A percentile compares a stretch with the other conserved stretches of the same genome.
These are phyloP conservation scores for Diaporthe citrichinensis DNA, from an alignment of 2,329 filamentous ascomycete genomes.

Conservation along the genomic window DNA sequence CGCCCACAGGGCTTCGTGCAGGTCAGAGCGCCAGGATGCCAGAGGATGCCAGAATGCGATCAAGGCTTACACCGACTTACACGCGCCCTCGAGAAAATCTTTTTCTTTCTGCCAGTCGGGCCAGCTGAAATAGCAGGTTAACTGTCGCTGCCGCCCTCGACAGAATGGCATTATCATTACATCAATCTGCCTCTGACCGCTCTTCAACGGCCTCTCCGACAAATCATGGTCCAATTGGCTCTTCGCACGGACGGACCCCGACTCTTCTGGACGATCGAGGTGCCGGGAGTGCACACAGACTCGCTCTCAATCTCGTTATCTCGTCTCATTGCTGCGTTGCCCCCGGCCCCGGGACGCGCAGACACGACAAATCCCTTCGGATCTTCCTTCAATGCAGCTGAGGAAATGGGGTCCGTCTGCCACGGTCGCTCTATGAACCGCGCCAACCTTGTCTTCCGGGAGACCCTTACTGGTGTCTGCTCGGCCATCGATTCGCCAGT, in stretches of 20 bases:
- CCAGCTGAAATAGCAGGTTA: constrained; percentile 9
- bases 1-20: constrained; percentile 23
- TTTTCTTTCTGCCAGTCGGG: not conserved
- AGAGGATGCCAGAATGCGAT: constrained; percentile 25
- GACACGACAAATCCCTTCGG: constrained; percentile 30
- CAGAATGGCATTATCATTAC: constrained; percentile 26
- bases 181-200: constrained; percentile 30
- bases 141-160: constrained; percentile 8
- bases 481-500: constrained; percentile 24
- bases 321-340: constrained; percentile 12
- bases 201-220: constrained; percentile 1
- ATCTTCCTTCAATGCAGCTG: constrained; percentile 36
- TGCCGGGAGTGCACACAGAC: constrained; percentile 16
- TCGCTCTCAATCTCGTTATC: constrained; percentile 17
- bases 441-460: constrained; percentile 39
- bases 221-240: constrained; percentile 31
- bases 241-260: constrained; percentile 32
- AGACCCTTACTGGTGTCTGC: constrained; percentile 39
- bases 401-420: constrained; percentile 23
- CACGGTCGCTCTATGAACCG: constrained; percentile 35
- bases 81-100: constrained; percentile 12
- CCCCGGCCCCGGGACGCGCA: constrained; percentile 30
- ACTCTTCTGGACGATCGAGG: constrained; percentile 28
- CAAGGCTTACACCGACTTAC: constrained; percentile 39
- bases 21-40: constrained; percentile 20